A percentile compares a stretch with the other conserved stretches of the same genome.
These are phyloP conservation scores for Mycena sanguinolenta DNA, from an alignment of 768 basidiomycete genomes.

Conservation along the genomic window DNA sequence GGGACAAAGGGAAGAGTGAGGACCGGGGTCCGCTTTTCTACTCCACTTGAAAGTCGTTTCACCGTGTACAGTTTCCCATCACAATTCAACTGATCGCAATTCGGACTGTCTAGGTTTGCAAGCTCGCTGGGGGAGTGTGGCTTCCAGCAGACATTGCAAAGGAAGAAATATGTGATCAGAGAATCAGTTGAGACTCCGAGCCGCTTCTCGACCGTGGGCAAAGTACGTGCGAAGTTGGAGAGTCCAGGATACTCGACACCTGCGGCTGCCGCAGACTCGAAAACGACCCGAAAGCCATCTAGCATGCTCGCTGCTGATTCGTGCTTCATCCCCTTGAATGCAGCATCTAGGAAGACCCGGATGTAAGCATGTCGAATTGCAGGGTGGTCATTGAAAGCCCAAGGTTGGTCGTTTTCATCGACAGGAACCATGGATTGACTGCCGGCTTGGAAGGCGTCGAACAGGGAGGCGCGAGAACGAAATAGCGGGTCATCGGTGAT, in stretches of 20 bases:
- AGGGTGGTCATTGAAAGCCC: constrained; percentile 43
- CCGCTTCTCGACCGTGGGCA: constrained; percentile 38
- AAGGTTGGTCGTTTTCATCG: no score
- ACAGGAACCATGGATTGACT: no score
- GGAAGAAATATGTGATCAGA: constrained; percentile 38
- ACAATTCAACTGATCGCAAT: constrained; percentile 28
- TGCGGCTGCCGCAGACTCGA: background rate
- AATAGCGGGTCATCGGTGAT: no score
- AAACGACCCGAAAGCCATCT: constrained; percentile 2
- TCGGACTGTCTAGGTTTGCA: background rate
- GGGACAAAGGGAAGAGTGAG: constrained; percentile 40
- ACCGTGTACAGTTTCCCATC: constrained; percentile 32
- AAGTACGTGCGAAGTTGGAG: constrained; percentile 36
- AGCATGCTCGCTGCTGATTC: constrained; percentile 21
- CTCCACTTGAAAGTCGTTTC: constrained; percentile 22
- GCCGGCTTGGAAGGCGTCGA: no score
- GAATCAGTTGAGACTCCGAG: constrained; percentile 38
- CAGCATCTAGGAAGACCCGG: constrained; percentile 33
- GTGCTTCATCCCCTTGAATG: constrained; percentile 39
- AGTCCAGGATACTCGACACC: constrained; percentile 26
- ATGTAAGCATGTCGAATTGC: constrained; percentile 41
- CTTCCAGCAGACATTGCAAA: constrained; percentile 41
- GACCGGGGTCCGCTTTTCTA: constrained; percentile 35
- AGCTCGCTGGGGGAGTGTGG: constrained; percentile 35
- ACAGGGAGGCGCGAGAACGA: no score